Percentiles rank a stretch among this genome's conserved stretches.
phyloP scores from a whole-genome alignment of 139 green algal genomes.

The Picochlorum sp. region DNA sequence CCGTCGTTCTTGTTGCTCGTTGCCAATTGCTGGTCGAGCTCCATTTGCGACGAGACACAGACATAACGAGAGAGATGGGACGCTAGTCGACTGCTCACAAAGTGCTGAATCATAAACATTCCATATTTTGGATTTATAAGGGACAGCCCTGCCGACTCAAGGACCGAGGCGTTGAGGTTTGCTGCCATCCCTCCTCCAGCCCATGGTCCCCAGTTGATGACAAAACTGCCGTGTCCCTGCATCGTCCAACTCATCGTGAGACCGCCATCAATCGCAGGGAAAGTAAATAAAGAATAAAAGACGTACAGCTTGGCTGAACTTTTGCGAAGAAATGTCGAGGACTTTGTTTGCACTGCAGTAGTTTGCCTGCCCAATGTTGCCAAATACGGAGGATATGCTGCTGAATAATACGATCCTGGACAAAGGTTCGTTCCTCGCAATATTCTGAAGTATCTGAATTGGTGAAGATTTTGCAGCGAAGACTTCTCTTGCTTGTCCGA shows the following conservation, averaged over 20 bases:
- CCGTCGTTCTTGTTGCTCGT: no score
- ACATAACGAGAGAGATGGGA: no score
- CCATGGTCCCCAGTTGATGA: conserved; percentile 38
- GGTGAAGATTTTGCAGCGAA: conserved; percentile 29
- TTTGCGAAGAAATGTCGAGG: conserved; percentile 21
- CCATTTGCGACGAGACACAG: no score
- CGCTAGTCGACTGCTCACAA: no score
- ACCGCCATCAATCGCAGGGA: no score
- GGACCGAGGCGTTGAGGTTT: background rate
- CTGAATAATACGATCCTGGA: conserved; percentile 27
- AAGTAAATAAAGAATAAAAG: no score
- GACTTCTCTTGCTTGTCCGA: conserved; percentile 2
- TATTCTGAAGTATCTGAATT: background rate
- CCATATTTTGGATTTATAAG: background rate
- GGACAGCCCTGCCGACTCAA: background rate
- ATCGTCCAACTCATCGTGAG: background rate
- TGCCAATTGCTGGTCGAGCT: no score
- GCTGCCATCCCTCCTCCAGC: conserved; percentile 33
- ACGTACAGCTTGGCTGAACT: background rate
- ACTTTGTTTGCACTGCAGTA: conserved; percentile 35
- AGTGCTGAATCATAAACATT: background rate
- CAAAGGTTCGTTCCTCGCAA: background rate
- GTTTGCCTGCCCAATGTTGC: conserved; percentile 38
- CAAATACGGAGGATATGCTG: conserved; percentile 30
- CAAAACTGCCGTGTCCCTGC: conserved; percentile 17